Evolutionary conservation across 1,139 yeast genomes (phyloP).

Genomic region (Pichia sp.): DNA sequence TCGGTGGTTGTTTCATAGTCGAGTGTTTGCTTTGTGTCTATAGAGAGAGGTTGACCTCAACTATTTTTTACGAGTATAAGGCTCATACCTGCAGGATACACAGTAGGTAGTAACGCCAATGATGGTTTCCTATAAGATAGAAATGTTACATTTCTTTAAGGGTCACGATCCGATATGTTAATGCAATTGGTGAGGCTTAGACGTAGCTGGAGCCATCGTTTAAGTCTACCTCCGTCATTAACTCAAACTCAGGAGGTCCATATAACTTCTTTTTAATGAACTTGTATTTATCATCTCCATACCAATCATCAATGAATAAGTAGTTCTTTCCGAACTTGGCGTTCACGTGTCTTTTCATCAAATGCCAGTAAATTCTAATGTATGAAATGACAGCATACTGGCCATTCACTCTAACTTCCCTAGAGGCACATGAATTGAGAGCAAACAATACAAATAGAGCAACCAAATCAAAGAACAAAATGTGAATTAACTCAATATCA

Average conservation of each 20-base stretch:
- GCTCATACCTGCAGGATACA: too few species aligned
- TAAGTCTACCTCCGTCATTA: not conserved
- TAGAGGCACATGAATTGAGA: slow-evolving; percentile 11
- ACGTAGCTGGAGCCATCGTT: not conserved
- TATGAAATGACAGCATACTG: slow-evolving; percentile 4
- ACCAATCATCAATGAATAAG: slow-evolving; percentile 16
- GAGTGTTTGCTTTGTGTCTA: too few species aligned
- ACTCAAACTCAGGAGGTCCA: not conserved
- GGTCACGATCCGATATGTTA: too few species aligned
- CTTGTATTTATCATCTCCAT: slow-evolving; percentile 14
- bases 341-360: slow-evolving; percentile 3
- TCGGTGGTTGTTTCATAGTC: too few species aligned
- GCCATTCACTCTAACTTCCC: slow-evolving; percentile 12
- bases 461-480: slow-evolving; percentile 9
- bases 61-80: too few species aligned
- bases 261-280: slow-evolving; percentile 5
- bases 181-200: too few species aligned
- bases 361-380: slow-evolving; percentile 10
- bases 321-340: slow-evolving; percentile 5
- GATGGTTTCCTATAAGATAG: too few species aligned
- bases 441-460: slow-evolving; percentile 6
- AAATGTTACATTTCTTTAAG: too few species aligned
- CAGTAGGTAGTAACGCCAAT: too few species aligned
- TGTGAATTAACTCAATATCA: slow-evolving; percentile 8
- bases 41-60: too few species aligned